A percentile compares a stretch with the other conserved stretches of the same genome.
Conservation (phyloP, 2,329 filamentous ascomycete species). For the Tolypocladium tundrense region DNA sequence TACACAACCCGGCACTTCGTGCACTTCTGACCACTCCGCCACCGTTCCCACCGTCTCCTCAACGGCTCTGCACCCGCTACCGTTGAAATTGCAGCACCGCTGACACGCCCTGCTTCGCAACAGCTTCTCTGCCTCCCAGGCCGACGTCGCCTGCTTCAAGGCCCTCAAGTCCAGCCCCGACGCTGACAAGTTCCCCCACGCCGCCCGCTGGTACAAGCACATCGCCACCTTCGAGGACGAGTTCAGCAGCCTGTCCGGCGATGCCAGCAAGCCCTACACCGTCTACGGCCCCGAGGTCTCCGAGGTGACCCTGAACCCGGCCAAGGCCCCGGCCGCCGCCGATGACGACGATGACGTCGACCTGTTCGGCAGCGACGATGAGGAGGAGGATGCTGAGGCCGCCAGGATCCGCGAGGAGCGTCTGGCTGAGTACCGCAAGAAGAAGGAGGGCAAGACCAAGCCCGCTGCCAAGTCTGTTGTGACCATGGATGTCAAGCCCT, state of each 20-base stretch:
- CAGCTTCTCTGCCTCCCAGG: constrained; percentile 67
- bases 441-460: constrained; percentile 94
- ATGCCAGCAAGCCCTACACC: constrained; percentile 79
- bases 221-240: constrained; percentile 86
- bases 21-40: background rate
- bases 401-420: constrained; percentile 77
- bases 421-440: constrained; percentile 87
- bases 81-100: background rate
- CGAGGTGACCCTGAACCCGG: constrained; percentile 73
- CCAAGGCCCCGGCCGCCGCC: constrained; percentile 63
- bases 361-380: constrained; percentile 86
- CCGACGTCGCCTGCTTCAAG: constrained; percentile 94
- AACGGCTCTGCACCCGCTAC: background rate
- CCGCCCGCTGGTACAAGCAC: constrained; percentile 98
- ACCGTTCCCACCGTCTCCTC: background rate
- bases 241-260: constrained; percentile 83
- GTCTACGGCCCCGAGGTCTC: constrained; percentile 79
- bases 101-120: constrained; percentile 1
- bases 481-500: constrained; percentile 94
- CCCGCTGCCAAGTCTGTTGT: constrained; percentile 90
- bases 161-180: constrained; percentile 67
- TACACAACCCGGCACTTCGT: background rate
- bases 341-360: constrained; percentile 81
- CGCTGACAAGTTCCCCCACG: constrained; percentile 82
- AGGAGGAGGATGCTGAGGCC: constrained; percentile 88